phyloP scores from a whole-genome alignment of 305 asterid species.

The Coffea humblotiana region DNA sequence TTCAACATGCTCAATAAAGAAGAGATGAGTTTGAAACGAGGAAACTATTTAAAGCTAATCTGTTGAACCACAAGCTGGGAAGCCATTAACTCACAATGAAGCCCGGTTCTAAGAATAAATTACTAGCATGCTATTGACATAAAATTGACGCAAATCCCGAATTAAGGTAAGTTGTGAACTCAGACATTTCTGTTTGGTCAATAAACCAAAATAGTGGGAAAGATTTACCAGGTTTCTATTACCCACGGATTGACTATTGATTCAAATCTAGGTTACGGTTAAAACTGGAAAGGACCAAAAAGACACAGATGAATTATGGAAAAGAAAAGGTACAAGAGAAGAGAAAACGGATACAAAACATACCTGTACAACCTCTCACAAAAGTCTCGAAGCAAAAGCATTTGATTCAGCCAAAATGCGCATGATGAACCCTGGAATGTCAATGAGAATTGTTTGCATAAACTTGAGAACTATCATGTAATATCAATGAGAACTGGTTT shows the following conservation, averaged over 20 bases:
- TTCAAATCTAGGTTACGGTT: no score
- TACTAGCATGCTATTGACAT: background rate
- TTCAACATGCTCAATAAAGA: background rate
- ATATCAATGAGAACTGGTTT: background rate
- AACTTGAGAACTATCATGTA: background rate
- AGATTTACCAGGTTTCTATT: background rate
- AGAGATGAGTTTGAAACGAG: background rate
- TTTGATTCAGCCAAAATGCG: background rate
- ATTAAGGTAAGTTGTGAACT: background rate
- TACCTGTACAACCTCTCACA: background rate
- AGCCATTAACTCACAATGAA: background rate
- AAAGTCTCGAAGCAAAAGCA: background rate
- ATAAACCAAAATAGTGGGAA: no score
- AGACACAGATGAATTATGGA: background rate
- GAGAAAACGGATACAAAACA: background rate
- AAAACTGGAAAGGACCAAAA: background rate
- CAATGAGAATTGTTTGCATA: background rate
- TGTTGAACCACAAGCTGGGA: background rate
- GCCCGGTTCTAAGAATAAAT: background rate
- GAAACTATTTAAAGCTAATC: background rate
- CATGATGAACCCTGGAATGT: background rate
- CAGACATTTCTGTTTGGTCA: background rate
- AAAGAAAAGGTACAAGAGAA: background rate
- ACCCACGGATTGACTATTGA: background rate
- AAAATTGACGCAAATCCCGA: background rate